Conservation (phyloP, 2,329 filamentous ascomycete genomes). For the Talaromyces sp. region DNA sequence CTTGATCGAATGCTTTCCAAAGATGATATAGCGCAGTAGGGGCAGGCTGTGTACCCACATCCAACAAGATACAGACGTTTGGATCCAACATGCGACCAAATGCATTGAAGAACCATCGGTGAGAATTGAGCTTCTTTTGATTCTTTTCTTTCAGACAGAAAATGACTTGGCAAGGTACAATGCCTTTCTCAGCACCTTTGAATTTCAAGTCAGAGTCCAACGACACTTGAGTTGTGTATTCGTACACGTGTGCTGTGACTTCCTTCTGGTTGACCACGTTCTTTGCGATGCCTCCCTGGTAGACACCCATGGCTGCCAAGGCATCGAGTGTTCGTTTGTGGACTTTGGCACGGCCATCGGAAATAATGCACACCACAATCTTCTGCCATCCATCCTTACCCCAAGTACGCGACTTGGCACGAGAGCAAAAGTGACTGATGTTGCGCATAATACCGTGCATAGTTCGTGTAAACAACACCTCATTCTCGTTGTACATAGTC, state of each 20-base stretch:
- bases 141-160: slow-evolving; percentile 99
- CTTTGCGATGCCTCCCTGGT: slow-evolving; percentile 97
- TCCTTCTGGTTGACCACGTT: slow-evolving; percentile 95
- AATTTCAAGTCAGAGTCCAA: slow-evolving; percentile 95
- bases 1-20: slow-evolving; percentile 98
- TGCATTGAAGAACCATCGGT: slow-evolving; percentile 99
- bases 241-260: slow-evolving; percentile 95
- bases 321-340: slow-evolving; percentile 91
- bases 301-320: slow-evolving; percentile 92
- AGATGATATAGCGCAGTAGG: slow-evolving; percentile 91
- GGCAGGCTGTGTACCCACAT: slow-evolving; percentile 91
- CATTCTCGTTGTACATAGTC: slow-evolving; percentile 99
- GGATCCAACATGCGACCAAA: slow-evolving; percentile 90
- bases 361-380: slow-evolving; percentile 95
- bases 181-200: slow-evolving; percentile 98
- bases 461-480: slow-evolving; percentile 91
- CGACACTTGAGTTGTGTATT: slow-evolving; percentile 97
- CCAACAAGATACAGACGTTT: slow-evolving; percentile 93
- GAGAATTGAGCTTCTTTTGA: slow-evolving; percentile 94
- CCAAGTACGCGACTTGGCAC: slow-evolving; percentile 91
- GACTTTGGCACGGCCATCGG: slow-evolving; percentile 89
- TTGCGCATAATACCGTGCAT: slow-evolving; percentile 99
- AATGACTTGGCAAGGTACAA: slow-evolving; percentile 95
- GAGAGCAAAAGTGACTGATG: slow-evolving; percentile 91
- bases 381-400: slow-evolving; percentile 98